These are phyloP conservation scores for Colletotrichum agaves DNA, from an alignment of 2,329 filamentous ascomycete species.

Conservation along the genomic window DNA sequence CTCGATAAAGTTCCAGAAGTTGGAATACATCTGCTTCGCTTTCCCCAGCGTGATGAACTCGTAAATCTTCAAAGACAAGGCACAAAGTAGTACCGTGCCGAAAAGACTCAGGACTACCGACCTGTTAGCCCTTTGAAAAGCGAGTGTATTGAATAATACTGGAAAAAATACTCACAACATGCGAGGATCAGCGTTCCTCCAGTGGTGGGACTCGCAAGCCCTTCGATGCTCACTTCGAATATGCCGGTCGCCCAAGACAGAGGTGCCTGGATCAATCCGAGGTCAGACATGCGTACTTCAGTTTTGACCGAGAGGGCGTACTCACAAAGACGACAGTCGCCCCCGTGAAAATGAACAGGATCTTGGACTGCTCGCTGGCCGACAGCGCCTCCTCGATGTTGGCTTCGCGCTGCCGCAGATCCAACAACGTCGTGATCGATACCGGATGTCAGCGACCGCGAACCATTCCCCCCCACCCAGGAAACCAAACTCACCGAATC, in stretches of 20 bases:
- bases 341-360: conserved; percentile 38
- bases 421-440: conserved; percentile 37
- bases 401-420: conserved; percentile 37
- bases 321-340: conserved; percentile 37
- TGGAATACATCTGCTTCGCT: neutral
- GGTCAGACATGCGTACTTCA: too few species aligned
- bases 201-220: conserved; percentile 5
- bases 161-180: conserved; percentile 18
- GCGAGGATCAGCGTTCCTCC: conserved; percentile 20
- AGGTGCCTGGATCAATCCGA: conserved; percentile 11
- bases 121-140: neutral
- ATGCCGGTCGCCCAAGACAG: conserved; percentile 36
- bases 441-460: neutral
- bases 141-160: too few species aligned
- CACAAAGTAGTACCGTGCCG: conserved; percentile 32
- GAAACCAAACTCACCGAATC: conserved; percentile 23
- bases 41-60: conserved; percentile 28
- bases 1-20: neutral
- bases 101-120: conserved; percentile 29
- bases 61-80: conserved; percentile 32
- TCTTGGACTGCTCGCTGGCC: conserved; percentile 39
- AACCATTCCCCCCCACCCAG: neutral
- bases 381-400: conserved; percentile 39
- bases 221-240: conserved; percentile 32
- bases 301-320: neutral